Evolutionary conservation across 2,329 filamentous ascomycete genomes (phyloP).

Genomic region (Colletotrichum sojae): DNA sequence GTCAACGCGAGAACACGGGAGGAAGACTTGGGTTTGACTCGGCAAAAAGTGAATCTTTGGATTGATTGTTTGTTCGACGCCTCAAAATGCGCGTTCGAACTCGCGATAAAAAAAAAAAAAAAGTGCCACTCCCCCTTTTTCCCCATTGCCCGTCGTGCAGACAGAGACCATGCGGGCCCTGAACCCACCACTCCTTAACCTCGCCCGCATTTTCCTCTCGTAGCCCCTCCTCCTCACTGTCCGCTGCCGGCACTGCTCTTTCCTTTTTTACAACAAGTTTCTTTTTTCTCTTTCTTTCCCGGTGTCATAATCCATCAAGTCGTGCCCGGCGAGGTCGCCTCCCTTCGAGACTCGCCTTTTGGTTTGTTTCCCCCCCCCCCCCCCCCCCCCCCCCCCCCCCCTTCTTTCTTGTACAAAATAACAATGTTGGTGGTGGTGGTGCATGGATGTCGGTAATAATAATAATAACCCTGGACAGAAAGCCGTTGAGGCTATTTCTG

Average conservation of each 20-base stretch:
- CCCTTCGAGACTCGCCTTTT: constrained; percentile 21
- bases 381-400: too few species aligned
- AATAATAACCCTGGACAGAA: constrained; percentile 19
- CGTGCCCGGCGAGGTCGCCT: constrained; percentile 26
- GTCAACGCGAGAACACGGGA: too few species aligned
- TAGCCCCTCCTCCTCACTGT: neutral
- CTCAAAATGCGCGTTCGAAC: too few species aligned
- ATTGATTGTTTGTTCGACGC: too few species aligned
- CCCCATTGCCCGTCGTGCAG: too few species aligned
- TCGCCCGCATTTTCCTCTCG: neutral
- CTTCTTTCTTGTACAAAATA: constrained; percentile 32
- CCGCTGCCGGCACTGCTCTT: neutral
- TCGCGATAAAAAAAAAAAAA: too few species aligned
- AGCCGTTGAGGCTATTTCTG: neutral
- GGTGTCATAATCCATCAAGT: constrained; percentile 41
- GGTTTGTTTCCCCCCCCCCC: too few species aligned
- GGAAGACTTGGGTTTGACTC: too few species aligned
- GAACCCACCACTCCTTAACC: neutral
- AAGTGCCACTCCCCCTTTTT: too few species aligned
- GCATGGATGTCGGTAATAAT: constrained; percentile 20
- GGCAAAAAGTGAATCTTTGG: too few species aligned
- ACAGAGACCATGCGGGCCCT: too few species aligned
- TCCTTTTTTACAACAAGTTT: constrained; percentile 17
- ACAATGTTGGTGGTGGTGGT: constrained; percentile 21
- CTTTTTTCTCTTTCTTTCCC: constrained; percentile 13